Evolutionary conservation across 441 rosid genomes (phyloP).

Genomic region (Gossypium davidsonii): DNA sequence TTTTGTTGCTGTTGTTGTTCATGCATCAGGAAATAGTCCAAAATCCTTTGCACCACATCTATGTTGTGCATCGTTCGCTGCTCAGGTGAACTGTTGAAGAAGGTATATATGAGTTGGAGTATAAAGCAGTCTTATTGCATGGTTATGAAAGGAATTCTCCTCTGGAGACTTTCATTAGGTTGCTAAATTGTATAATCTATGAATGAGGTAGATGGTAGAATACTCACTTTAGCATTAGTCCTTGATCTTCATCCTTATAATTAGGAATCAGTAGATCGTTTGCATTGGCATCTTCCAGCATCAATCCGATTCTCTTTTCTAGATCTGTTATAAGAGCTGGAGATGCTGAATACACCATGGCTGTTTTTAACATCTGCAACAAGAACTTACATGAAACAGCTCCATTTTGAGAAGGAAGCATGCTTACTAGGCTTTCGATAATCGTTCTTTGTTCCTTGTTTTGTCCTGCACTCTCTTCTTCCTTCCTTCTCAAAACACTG

Average conservation of each 20-base stretch:
- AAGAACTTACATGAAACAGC: conserved; percentile 64
- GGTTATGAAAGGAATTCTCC: not conserved
- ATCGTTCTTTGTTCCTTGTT: conserved; percentile 47
- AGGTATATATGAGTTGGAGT: conserved; percentile 11
- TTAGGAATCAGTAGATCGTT: conserved; percentile 76
- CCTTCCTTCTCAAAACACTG: conserved; percentile 36
- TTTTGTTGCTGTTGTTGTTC: conserved; percentile 54
- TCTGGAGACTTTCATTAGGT: not conserved
- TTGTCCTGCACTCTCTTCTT: conserved; percentile 31
- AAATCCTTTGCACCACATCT: conserved; percentile 65
- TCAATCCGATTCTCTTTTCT: conserved; percentile 57
- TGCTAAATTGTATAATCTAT: conserved; percentile 9
- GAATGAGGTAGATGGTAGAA: conserved; percentile 8
- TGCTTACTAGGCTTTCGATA: conserved; percentile 64
- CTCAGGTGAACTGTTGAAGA: conserved; percentile 44
- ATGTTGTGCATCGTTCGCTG: conserved; percentile 47
- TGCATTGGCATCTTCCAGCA: conserved; percentile 55
- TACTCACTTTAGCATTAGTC: conserved; percentile 41
- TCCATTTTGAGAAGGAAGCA: conserved; percentile 55
- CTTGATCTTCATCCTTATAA: conserved; percentile 51
- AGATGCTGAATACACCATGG: conserved; percentile 57
- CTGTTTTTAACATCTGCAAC: conserved; percentile 58
- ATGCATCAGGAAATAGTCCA: conserved; percentile 69
- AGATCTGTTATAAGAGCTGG: conserved; percentile 71
- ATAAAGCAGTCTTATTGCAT: conserved; percentile 6